phyloP scores from a whole-genome alignment of 441 rosid genomes.

The Omphalea diandra region DNA sequence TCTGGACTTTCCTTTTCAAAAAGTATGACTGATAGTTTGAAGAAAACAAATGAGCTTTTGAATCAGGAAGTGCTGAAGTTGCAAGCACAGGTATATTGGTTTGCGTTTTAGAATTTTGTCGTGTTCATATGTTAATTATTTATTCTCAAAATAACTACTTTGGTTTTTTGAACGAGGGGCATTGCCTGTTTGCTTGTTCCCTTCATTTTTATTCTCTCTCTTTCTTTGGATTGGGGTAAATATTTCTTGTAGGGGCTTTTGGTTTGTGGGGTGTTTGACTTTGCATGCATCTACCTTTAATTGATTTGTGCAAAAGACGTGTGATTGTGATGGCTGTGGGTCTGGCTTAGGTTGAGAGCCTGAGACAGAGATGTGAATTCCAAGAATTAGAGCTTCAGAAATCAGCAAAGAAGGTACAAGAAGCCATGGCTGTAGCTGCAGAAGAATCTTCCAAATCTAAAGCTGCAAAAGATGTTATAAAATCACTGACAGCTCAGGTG shows the following conservation, averaged over 20 bases:
- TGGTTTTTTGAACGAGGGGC: not conserved
- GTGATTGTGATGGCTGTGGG: constrained; percentile 22
- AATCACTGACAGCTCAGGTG: constrained; percentile 92
- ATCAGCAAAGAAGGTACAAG: constrained; percentile 81
- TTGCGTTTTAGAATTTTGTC: not conserved
- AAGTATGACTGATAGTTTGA: constrained; percentile 79
- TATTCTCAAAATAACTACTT: not conserved
- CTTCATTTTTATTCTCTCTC: not conserved
- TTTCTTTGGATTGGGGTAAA: not conserved
- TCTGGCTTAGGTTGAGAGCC: constrained; percentile 71
- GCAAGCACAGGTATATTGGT: constrained; percentile 72
- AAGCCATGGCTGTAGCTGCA: constrained; percentile 69
- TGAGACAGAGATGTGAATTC: constrained; percentile 72
- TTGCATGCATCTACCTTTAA: too few species aligned
- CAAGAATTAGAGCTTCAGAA: constrained; percentile 88
- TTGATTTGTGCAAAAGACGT: not conserved
- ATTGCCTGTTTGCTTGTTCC: not conserved
- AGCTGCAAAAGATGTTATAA: constrained; percentile 97
- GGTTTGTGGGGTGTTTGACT: not conserved
- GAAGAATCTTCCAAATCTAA: constrained; percentile 89
- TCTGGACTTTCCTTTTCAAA: constrained; percentile 82
- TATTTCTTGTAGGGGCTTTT: too few species aligned
- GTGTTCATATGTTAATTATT: not conserved
- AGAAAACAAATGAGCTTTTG: constrained; percentile 91
- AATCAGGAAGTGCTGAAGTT: constrained; percentile 87